Percentiles rank a stretch among this genome's conserved stretches.
Evolutionary conservation across 345 rosid species (phyloP).

Genomic region (Aquilaria yunnanensis): DNA sequence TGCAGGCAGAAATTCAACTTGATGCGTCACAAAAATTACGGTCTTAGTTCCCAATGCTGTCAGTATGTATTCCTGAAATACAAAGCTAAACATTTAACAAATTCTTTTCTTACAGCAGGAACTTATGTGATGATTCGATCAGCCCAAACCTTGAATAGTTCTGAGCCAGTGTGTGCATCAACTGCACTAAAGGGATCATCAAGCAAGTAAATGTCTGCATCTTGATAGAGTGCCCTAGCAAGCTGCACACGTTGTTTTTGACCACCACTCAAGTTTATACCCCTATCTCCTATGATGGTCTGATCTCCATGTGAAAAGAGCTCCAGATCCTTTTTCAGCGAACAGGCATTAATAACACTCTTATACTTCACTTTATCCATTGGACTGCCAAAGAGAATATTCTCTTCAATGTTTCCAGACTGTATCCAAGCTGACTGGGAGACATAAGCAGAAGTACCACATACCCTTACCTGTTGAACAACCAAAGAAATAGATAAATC

Average conservation of each 20-base stretch:
- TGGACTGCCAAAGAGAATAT: constrained; percentile 94
- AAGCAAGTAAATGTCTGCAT: constrained; percentile 93
- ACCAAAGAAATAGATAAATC: constrained; percentile 15
- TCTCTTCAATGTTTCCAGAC: constrained; percentile 98
- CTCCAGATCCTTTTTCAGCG: constrained; percentile 90
- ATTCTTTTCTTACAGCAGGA: constrained; percentile 13
- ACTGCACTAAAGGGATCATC: constrained; percentile 99
- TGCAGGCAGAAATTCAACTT: constrained; percentile 94
- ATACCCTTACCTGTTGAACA: constrained; percentile 69
- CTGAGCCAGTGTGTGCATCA: constrained; percentile 99
- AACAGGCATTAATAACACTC: constrained; percentile 88
- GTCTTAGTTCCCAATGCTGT: constrained; percentile 82
- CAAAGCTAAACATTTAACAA: constrained; percentile 22
- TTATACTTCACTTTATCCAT: constrained; percentile 92
- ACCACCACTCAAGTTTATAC: constrained; percentile 97
- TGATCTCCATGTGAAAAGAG: constrained; percentile 99
- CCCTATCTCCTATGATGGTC: constrained; percentile 99
- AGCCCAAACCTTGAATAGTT: constrained; percentile 76
- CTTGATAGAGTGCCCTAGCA: constrained; percentile 99
- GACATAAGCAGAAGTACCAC: constrained; percentile 96
- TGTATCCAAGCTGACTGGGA: constrained; percentile 99
- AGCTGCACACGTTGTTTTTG: constrained; percentile 99
- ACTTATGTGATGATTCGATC: constrained; percentile 2
- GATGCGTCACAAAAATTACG: constrained; percentile 95
- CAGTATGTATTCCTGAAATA: constrained; percentile 86